Evolutionary conservation across 2,329 filamentous ascomycete species (phyloP).

Genomic region (Colletotrichum spaethianum): DNA sequence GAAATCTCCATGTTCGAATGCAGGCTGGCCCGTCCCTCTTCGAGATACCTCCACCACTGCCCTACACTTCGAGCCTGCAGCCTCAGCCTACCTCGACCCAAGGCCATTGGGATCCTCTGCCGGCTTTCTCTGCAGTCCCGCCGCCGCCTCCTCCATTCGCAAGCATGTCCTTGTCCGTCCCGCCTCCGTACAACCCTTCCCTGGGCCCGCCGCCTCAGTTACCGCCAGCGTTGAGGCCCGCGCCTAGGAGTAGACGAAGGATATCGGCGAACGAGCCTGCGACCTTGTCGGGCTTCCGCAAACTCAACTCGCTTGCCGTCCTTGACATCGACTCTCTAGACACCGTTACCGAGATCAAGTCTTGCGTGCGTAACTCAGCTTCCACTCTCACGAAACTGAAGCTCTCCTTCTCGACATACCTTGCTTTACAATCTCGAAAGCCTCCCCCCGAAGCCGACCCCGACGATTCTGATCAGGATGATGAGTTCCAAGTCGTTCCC

Average conservation of each 20-base stretch:
- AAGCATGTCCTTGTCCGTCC: conserved; percentile 30
- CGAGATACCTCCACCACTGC: conserved; percentile 63
- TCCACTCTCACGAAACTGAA: conserved; percentile 68
- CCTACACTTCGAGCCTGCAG: conserved; percentile 47
- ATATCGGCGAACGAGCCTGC: conserved; percentile 58
- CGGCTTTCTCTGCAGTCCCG: conserved; percentile 45
- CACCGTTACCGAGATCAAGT: conserved; percentile 67
- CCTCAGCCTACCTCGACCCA: conserved; percentile 40
- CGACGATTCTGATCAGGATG: conserved; percentile 68
- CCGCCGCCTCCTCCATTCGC: conserved; percentile 23
- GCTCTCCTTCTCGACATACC: conserved; percentile 69
- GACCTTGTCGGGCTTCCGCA: conserved; percentile 71
- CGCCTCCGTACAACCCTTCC: conserved; percentile 41
- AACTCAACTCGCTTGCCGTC: conserved; percentile 66
- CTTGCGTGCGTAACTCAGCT: conserved; percentile 68
- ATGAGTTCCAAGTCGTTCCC: conserved; percentile 66
- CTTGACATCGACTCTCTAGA: conserved; percentile 74
- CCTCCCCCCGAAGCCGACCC: conserved; percentile 56
- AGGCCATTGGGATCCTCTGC: conserved; percentile 37
- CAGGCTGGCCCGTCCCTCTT: conserved; percentile 71
- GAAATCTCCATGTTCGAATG: conserved; percentile 70
- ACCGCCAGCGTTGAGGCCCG: conserved; percentile 53
- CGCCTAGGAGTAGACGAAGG: conserved; percentile 54
- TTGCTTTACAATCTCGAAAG: conserved; percentile 62
- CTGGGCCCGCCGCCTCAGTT: conserved; percentile 47